These are phyloP conservation scores for Mucor indicus DNA, from an alignment of 371 early-diverging fungal species.

Conservation along the genomic window DNA sequence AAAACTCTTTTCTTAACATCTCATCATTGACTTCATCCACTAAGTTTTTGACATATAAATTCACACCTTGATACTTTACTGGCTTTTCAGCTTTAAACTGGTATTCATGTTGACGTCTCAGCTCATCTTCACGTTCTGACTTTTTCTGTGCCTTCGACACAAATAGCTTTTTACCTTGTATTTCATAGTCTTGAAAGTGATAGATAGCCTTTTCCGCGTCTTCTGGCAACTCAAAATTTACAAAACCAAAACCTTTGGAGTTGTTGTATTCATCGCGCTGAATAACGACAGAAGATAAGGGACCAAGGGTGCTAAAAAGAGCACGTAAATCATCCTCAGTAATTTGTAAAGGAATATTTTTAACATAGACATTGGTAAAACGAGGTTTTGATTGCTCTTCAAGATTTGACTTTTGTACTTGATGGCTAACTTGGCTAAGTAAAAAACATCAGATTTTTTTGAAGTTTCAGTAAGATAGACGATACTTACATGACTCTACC, in stretches of 20 bases:
- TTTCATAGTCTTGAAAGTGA: slow-evolving; percentile 88
- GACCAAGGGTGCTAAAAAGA: slow-evolving; percentile 85
- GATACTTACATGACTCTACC: slow-evolving; percentile 77
- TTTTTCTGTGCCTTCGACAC: slow-evolving; percentile 99
- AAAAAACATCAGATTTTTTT: neutral
- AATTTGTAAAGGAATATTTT: slow-evolving; percentile 88
- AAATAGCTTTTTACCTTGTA: slow-evolving; percentile 86
- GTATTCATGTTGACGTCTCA: slow-evolving; percentile 85
- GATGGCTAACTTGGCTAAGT: slow-evolving; percentile 71
- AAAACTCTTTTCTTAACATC: slow-evolving; percentile 84
- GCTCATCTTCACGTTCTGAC: slow-evolving; percentile 95
- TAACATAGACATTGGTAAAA: slow-evolving; percentile 98
- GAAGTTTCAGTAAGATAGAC: neutral
- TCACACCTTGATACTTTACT: slow-evolving; percentile 94
- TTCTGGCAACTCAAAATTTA: slow-evolving; percentile 94
- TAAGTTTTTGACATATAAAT: slow-evolving; percentile 97
- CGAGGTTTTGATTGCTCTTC: slow-evolving; percentile 72
- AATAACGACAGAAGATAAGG: slow-evolving; percentile 78
- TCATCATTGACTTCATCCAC: slow-evolving; percentile 93
- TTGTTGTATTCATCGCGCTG: slow-evolving; percentile 76
- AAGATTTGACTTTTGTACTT: slow-evolving; percentile 89
- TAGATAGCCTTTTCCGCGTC: slow-evolving; percentile 90
- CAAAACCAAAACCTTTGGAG: slow-evolving; percentile 94
- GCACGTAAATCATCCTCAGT: slow-evolving; percentile 81
- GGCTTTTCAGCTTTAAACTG: slow-evolving; percentile 78